Base-by-base conservation (phyloP, 2,329 filamentous ascomycete species). In the Cercospora sp. region DNA sequence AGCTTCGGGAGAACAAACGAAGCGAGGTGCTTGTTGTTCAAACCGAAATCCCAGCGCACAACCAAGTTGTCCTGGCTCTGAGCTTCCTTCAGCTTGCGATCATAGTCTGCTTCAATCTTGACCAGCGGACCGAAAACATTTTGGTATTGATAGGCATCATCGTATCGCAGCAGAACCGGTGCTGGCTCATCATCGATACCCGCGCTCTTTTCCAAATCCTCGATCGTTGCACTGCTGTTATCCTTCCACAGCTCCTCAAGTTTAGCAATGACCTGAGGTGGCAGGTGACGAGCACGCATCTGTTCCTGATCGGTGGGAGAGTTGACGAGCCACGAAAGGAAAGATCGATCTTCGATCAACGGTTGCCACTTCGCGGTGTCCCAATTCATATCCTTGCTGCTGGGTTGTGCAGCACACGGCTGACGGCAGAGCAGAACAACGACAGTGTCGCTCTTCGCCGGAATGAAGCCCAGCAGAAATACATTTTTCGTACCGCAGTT, bases 401-500 rank as follows among this genome's bases (percentile, higher is more conserved):
- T 98, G 1, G 94, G 91, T 82, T 92, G 94, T 30, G 95, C 91
- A 36, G 94, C 95, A 80, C 95, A 99, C 58, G 95, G 95, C 80
- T 98, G 95, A 69, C 95, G 93, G 80, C 95, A 99, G 42, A 99
- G 87, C 55, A 99, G 88, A 26, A 99, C 95, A 7, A 99, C 96
- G 30, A 99, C 95, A 0, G 95, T 97, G 77, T 99, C 96, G 10
- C 95, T 98, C 79, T 99, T 99, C 66, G 95, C 95, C 9, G 95
- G 96, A 74, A 99, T 99, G 79, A 99, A 99, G 6, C 95, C 95
- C 30, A 99, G 89, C 40, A 98, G 85, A 75, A 99, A 99, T 60
- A 97, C 94, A 79, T 99, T 99, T 83, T 97, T 98, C n/a, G 93
- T 97, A 58, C 94, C 95, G 80, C 95, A 99, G 82, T 97, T 98